Conservation (phyloP, 495 filamentous ascomycete genomes). For the Chaetomium tenue region DNA sequence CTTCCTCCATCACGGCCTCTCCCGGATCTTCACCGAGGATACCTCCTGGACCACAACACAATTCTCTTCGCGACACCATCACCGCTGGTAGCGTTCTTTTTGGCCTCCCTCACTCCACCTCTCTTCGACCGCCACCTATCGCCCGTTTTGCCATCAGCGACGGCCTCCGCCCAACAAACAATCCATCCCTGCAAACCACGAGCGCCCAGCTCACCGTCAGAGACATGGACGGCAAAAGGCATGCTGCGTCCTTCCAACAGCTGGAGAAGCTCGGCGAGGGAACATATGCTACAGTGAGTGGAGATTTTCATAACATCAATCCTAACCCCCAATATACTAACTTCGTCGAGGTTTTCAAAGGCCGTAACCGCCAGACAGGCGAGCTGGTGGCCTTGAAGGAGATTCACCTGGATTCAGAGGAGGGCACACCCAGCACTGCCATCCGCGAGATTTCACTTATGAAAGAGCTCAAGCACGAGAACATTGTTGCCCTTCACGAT, state of each 20-base stretch:
- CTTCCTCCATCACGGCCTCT: conserved; percentile 33
- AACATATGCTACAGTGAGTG: conserved; percentile 92
- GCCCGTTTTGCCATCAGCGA: conserved; percentile 24
- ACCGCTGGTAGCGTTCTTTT: conserved; percentile 48
- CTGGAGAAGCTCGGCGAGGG: conserved; percentile 98
- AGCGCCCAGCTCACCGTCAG: conserved; percentile 1
- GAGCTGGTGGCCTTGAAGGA: conserved; percentile 97
- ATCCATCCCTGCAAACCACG: neutral
- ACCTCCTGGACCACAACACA: neutral
- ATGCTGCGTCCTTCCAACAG: conserved; percentile 96
- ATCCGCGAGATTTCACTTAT: conserved; percentile 98
- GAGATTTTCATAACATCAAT: neutral
- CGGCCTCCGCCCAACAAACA: neutral
- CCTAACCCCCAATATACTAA: conserved; percentile 5
- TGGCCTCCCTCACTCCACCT: conserved; percentile 37
- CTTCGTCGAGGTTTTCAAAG: conserved; percentile 82
- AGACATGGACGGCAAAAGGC: conserved; percentile 81
- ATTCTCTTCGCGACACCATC: neutral
- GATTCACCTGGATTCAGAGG: conserved; percentile 98
- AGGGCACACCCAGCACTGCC: conserved; percentile 96
- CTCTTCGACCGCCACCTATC: conserved; percentile 30
- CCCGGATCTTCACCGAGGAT: conserved; percentile 28
- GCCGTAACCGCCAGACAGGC: conserved; percentile 90
- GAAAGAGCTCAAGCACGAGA: conserved; percentile 98
- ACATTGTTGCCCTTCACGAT: conserved; percentile 95